These are phyloP conservation scores for Candida mesenterica DNA, from an alignment of 1,139 yeast species.

Conservation along the genomic window DNA sequence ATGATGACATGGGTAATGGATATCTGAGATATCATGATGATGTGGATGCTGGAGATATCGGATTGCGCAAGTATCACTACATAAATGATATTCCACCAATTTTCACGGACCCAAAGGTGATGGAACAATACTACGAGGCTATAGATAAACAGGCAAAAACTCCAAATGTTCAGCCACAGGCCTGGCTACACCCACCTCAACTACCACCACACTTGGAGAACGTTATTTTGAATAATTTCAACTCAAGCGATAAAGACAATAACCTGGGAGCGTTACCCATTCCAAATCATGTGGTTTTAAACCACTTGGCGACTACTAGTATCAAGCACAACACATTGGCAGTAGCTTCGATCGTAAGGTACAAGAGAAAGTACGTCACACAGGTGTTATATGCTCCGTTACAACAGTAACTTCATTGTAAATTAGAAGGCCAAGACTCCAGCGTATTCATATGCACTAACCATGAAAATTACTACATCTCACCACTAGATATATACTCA, in stretches of 20 bases:
- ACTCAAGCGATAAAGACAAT: conserved; percentile 45
- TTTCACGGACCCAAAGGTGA: conserved; percentile 70
- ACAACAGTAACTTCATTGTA: too few relatives aligned
- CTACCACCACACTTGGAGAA: conserved; percentile 50
- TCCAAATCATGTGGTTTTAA: conserved; percentile 48
- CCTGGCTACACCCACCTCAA: conserved; percentile 65
- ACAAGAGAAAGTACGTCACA: conserved; percentile 48
- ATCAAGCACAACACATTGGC: conserved; percentile 50
- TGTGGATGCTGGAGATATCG: conserved; percentile 27
- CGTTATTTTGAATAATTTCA: conserved; percentile 47
- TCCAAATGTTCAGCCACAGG: conserved; percentile 61
- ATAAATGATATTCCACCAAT: conserved; percentile 83
- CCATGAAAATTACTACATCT: too few relatives aligned
- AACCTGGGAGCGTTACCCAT: conserved; percentile 51
- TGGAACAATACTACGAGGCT: conserved; percentile 66
- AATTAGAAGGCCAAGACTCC: too few relatives aligned
- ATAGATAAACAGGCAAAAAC: conserved; percentile 66
- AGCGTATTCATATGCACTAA: too few relatives aligned
- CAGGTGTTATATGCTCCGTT: conserved; percentile 51
- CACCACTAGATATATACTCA: too few relatives aligned
- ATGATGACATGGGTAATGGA: conserved; percentile 81
- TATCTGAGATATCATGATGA: conserved; percentile 73
- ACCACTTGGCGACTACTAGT: conserved; percentile 50
- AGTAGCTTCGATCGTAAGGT: conserved; percentile 48
- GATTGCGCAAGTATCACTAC: conserved; percentile 37